Evolutionary conservation across 2,329 filamentous ascomycete genomes (phyloP), one percentile per base, ranked within the genome.

Genomic region (Thielaviopsis musarum): DNA sequence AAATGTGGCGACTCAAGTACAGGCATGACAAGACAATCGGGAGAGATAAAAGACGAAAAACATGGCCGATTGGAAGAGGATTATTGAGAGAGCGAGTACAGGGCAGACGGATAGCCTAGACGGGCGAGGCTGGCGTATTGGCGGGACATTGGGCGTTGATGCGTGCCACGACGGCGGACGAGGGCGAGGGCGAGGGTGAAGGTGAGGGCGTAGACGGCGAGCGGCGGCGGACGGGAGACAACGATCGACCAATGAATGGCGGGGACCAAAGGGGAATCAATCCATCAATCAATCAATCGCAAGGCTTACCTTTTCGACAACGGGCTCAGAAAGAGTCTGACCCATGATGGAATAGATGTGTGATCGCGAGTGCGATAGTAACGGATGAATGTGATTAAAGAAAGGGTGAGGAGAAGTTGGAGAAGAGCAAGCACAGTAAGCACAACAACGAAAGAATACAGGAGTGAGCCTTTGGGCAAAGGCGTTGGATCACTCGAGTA

Each of bases 301-400:
- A 53, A 64, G 62, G 73, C 81, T 72, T 81, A 98, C 93, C 91
- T 98, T 98, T 72, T 97, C 93, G 73, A 95, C 87, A 70, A 98
- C 91, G 69, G 93, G 93, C 80, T 98, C 93, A 69, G 91, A 97
- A 71, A 98, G 85, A 74, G 93, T 98, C 80, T 98, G 93, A 82
- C 93, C 93, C 93, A 98, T 98, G 75, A 71, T 72, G 70, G 70
- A 66, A 61, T 56, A 53, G 61, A 53, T 64, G 66, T 63, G 66
- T 65, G 66, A 67, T 65, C 66, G 67, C 65, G 63, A 63, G 64
- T 65, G 59, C 55, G 58, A 59, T 52, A 56, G 59, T 49, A 53
- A 38, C 56, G 52, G 55, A 52, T 21, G 55, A 56, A 54, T 59
- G 59, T 57, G 57, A 61, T 59, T 54, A 54, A 58, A 59, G 55